Conservation (phyloP, 2,329 filamentous ascomycete genomes). For the Tolypocladium endophyticum region DNA sequence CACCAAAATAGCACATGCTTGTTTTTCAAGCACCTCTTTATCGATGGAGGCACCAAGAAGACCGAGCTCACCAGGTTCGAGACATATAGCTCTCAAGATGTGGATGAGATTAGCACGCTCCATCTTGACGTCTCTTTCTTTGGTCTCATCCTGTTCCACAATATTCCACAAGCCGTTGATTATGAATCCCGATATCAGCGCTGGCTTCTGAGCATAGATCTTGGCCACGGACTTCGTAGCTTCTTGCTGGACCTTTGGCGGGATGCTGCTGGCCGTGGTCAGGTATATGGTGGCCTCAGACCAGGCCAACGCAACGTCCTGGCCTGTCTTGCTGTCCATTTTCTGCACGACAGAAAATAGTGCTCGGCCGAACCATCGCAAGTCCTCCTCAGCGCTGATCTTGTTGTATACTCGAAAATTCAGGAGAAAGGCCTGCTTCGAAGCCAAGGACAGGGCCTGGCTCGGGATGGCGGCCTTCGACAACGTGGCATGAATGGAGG, state of each 20-base stretch:
- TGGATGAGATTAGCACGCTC: slow-evolving; percentile 53
- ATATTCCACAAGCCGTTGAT: slow-evolving; percentile 71
- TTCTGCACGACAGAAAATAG: slow-evolving; percentile 50
- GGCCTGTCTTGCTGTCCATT: slow-evolving; percentile 36
- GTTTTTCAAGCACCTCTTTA: slow-evolving; percentile 45
- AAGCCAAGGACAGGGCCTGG: slow-evolving; percentile 57
- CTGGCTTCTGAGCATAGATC: slow-evolving; percentile 52
- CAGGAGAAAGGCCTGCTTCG: slow-evolving; percentile 80
- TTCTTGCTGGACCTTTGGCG: slow-evolving; percentile 53
- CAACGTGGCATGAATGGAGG: slow-evolving; percentile 31
- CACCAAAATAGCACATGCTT: slow-evolving; percentile 69
- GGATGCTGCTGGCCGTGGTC: slow-evolving; percentile 51
- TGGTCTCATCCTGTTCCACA: slow-evolving; percentile 54
- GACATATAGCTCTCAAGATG: slow-evolving; percentile 52
- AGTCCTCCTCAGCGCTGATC: slow-evolving; percentile 61
- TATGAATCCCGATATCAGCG: slow-evolving; percentile 50
- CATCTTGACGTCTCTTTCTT: slow-evolving; percentile 70
- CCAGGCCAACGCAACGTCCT: slow-evolving; percentile 58
- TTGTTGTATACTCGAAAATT: slow-evolving; percentile 81
- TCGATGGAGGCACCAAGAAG: slow-evolving; percentile 31
- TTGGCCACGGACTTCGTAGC: slow-evolving; percentile 50
- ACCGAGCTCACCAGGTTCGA: slow-evolving; percentile 39
- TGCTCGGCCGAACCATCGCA: slow-evolving; percentile 65
- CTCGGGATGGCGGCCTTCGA: slow-evolving; percentile 51
- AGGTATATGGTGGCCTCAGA: slow-evolving; percentile 76